These are phyloP conservation scores for Leptographium radiaticola DNA, from an alignment of 2,329 filamentous ascomycete species.

Conservation along the genomic window DNA sequence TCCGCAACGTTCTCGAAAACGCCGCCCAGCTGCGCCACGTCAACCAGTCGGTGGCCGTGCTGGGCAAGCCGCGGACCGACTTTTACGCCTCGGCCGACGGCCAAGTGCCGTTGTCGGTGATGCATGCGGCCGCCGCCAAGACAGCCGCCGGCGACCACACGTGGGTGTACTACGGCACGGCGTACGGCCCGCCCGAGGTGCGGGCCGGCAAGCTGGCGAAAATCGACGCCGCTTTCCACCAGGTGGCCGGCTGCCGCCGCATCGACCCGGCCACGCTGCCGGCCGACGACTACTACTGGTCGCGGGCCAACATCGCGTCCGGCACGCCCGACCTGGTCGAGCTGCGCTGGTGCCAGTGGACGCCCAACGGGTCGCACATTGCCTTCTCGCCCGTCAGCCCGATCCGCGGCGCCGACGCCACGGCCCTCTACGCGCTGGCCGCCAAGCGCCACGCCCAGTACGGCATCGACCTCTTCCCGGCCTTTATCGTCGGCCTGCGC, in stretches of 20 bases:
- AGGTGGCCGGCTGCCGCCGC: conserved; percentile 10
- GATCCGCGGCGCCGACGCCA: no score
- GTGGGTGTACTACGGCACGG: conserved; percentile 11
- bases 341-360: conserved; percentile 26
- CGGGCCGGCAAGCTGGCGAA: no score
- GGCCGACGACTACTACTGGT: conserved; percentile 11
- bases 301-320: conserved; percentile 7
- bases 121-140: conserved; percentile 16
- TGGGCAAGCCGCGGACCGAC: conserved; percentile 20
- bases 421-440: no score
- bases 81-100: conserved; percentile 18
- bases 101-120: conserved; percentile 19
- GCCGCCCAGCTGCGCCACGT: conserved; percentile 23
- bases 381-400: no score
- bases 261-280: conserved; percentile 15
- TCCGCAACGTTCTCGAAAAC: conserved; percentile 24
- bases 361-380: no score
- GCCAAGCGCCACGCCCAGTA: no score
- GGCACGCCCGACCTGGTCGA: conserved; percentile 16
- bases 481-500: conserved; percentile 19
- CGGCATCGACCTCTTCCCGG: no score
- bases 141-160: conserved; percentile 16
- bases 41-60: conserved; percentile 21
- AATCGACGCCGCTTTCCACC: no score
- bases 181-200: no score